Percentiles rank a stretch among this genome's conserved stretches.
Conservation (phyloP, 768 basidiomycete genomes). For the Calocybe gangraenosa region DNA sequence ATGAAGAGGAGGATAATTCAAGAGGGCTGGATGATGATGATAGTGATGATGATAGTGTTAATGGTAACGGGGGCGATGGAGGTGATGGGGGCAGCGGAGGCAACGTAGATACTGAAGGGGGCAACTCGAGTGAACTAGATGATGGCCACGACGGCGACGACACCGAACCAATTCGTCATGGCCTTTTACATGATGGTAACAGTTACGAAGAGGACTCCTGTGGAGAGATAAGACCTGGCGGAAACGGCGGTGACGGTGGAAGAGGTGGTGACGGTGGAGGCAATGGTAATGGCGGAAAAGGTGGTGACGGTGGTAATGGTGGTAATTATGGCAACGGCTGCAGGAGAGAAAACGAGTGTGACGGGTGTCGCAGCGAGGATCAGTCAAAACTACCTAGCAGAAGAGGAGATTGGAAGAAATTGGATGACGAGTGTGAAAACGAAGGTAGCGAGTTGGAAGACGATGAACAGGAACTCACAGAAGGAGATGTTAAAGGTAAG, state of each 20-base stretch:
- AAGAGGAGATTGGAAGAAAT: no score
- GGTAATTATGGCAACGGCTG: background rate
- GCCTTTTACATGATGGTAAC: background rate
- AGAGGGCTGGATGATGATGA: slow-evolving; percentile 4
- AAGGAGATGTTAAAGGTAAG: background rate
- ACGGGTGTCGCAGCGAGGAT: no score
- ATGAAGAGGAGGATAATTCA: background rate
- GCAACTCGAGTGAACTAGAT: background rate
- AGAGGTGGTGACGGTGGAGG: slow-evolving; percentile 6
- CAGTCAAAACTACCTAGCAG: no score
- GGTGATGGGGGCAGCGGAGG: background rate
- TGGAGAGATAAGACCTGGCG: no score
- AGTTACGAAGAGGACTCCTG: background rate
- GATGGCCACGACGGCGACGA: background rate
- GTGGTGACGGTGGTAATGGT: background rate
- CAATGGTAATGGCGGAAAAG: background rate
- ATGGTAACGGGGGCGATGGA: background rate
- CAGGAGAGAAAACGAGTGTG: background rate
- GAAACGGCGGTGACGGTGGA: background rate
- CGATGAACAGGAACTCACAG: no score
- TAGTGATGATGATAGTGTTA: background rate
- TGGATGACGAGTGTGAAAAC: background rate
- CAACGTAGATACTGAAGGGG: background rate
- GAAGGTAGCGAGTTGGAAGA: background rate
- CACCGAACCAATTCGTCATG: background rate